A percentile compares a stretch with the other conserved stretches of the same genome.
These are phyloP conservation scores for Russula olivacea DNA, from an alignment of 768 basidiomycete genomes.

Conservation along the genomic window DNA sequence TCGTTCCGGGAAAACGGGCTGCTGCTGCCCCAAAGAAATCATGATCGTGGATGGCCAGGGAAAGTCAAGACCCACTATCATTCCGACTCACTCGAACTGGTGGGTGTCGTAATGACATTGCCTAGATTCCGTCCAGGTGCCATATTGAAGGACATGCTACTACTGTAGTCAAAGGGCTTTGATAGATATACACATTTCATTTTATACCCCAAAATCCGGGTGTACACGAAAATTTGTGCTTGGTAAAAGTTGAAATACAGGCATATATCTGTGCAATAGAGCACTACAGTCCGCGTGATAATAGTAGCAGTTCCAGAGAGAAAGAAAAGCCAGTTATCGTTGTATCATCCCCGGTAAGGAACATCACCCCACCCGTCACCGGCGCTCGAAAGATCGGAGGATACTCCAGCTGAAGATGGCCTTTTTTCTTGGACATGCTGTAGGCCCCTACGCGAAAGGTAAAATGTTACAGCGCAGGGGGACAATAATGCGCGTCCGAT, in stretches of 20 bases:
- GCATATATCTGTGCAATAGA: background rate
- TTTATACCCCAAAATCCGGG: background rate
- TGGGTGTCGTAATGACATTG: background rate
- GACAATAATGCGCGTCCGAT: slow-evolving; percentile 40
- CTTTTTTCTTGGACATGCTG: slow-evolving; percentile 34
- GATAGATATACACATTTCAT: background rate
- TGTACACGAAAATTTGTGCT: background rate
- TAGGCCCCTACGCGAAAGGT: slow-evolving; percentile 37
- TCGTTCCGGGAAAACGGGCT: slow-evolving; percentile 44
- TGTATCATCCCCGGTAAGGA: slow-evolving; percentile 39
- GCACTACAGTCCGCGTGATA: background rate
- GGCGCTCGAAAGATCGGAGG: slow-evolving; percentile 27
- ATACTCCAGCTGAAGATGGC: slow-evolving; percentile 35
- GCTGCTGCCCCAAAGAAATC: background rate
- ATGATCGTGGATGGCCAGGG: background rate
- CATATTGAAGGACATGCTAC: background rate
- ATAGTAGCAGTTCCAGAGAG: background rate
- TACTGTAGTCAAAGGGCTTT: background rate
- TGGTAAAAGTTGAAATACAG: background rate
- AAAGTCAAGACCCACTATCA: background rate
- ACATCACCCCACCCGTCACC: slow-evolving; percentile 31
- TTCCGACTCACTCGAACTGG: background rate
- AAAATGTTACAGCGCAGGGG: slow-evolving; percentile 31
- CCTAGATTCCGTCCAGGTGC: background rate
- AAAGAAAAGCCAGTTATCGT: background rate